Conservation (phyloP, 768 basidiomycete genomes). For the Kwoniella heveanensis region DNA sequence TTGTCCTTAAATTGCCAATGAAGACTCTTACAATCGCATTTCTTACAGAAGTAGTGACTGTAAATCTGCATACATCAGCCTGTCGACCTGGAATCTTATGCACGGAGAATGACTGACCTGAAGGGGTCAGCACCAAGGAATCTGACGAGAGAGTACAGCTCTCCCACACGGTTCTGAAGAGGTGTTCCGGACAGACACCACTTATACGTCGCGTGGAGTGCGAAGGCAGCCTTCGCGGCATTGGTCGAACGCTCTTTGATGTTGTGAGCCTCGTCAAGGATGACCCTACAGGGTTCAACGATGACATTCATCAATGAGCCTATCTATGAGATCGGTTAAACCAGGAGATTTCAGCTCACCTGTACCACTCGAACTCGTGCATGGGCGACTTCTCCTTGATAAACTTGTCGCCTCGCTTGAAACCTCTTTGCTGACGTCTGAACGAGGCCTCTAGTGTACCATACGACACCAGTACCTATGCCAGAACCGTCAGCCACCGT, state of each 20-base stretch:
- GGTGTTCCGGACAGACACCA: conserved; percentile 99
- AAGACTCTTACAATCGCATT: conserved; percentile 88
- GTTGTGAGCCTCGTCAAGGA: conserved; percentile 92
- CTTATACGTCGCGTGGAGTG: conserved; percentile 72
- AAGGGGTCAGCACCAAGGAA: conserved; percentile 84
- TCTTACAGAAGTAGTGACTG: conserved; percentile 62
- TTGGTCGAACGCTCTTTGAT: conserved; percentile 95
- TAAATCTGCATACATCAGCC: background rate
- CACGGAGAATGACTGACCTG: conserved; percentile 36
- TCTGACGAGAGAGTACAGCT: conserved; percentile 84
- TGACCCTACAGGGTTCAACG: conserved; percentile 56
- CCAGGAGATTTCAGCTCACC: conserved; percentile 58
- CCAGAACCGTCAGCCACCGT: background rate
- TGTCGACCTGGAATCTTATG: too few relatives aligned
- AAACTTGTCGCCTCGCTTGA: conserved; percentile 78
- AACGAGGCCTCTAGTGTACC: conserved; percentile 88
- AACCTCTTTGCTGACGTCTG: conserved; percentile 88
- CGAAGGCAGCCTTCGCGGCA: conserved; percentile 95
- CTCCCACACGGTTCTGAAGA: conserved; percentile 96
- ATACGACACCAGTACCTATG: conserved; percentile 62
- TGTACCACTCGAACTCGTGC: conserved; percentile 81
- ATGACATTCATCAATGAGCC: background rate
- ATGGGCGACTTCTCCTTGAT: conserved; percentile 85
- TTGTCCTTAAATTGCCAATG: conserved; percentile 91
- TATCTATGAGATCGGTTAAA: background rate